Percentiles rank a stretch among this genome's conserved stretches.
Evolutionary conservation across 1,284 basidiomycete species (phyloP).

Genomic region (Paramarasmius palmivorus): DNA sequence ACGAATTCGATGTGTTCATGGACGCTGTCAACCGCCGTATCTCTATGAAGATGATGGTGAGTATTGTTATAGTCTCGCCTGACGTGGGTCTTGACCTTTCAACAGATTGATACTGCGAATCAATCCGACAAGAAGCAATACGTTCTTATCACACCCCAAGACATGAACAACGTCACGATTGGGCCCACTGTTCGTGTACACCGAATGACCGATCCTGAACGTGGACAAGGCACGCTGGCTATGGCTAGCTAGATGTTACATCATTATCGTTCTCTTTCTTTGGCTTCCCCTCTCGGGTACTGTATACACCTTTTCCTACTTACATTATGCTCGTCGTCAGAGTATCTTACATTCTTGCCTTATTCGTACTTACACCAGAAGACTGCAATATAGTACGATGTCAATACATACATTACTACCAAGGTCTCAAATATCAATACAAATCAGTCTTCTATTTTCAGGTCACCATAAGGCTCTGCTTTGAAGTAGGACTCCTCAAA

Average conservation of each 20-base stretch:
- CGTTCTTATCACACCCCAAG: conserved; percentile 89
- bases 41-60: conserved; percentile 89
- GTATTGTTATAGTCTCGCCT: conserved; percentile 23
- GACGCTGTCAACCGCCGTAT: conserved; percentile 91
- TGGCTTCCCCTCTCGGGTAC: background rate
- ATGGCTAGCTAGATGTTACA: conserved; percentile 6
- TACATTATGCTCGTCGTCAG: background rate
- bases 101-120: conserved; percentile 85
- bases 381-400: no score
- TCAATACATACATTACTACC: no score
- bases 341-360: background rate
- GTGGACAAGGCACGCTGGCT: conserved; percentile 57
- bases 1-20: conserved; percentile 96
- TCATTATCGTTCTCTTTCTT: no score
- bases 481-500: conserved; percentile 92
- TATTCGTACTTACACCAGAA: no score
- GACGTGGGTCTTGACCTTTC: background rate
- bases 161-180: conserved; percentile 70
- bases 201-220: conserved; percentile 80
- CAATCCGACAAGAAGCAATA: conserved; percentile 86
- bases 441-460: conserved; percentile 69
- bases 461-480: conserved; percentile 86
- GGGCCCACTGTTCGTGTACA: conserved; percentile 69
- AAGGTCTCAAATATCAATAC: no score
- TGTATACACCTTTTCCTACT: background rate